These are phyloP conservation scores for Solanum aculeatissimum DNA, from an alignment of 305 asterid genomes.

Conservation along the genomic window DNA sequence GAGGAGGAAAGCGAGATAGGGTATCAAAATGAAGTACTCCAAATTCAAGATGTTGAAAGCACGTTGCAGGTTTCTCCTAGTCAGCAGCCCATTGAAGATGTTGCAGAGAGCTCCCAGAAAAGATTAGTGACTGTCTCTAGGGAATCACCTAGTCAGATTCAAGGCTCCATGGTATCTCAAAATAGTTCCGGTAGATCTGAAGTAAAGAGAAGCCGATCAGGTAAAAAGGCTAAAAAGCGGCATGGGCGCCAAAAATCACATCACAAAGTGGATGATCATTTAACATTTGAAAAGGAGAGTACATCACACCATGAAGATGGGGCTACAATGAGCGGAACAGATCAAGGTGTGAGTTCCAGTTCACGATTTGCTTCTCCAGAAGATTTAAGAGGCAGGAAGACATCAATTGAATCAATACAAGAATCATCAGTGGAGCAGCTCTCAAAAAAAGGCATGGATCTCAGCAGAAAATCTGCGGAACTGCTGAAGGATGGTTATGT, in stretches of 20 bases:
- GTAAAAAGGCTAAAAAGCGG: conserved; percentile 93
- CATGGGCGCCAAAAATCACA: conserved; percentile 82
- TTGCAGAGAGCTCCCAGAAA: conserved; percentile 66
- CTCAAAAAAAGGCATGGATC: conserved; percentile 36
- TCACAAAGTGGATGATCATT: conserved; percentile 63
- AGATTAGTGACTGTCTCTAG: conserved; percentile 38
- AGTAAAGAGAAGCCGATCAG: conserved; percentile 78
- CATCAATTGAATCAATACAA: conserved; percentile 41
- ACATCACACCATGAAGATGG: conserved; percentile 81
- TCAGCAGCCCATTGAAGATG: conserved; percentile 41
- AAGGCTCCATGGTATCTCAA: conserved; percentile 50
- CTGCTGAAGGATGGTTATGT: conserved; percentile 82
- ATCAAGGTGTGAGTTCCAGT: conserved; percentile 83
- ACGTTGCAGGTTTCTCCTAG: conserved; percentile 46
- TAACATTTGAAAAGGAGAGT: conserved; percentile 57
- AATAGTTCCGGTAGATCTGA: conserved; percentile 56
- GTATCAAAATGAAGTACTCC: conserved; percentile 37
- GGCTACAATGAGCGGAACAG: conserved; percentile 82
- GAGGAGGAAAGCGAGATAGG: conserved; percentile 60
- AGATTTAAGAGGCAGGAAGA: conserved; percentile 60
- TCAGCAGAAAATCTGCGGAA: conserved; percentile 47
- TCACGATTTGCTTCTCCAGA: conserved; percentile 92
- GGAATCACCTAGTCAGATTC: conserved; percentile 55
- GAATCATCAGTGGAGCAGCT: conserved; percentile 48
- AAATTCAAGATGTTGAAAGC: conserved; percentile 35